Conservation (phyloP, 2,329 filamentous ascomycete genomes). For the Xylaria sp. region DNA sequence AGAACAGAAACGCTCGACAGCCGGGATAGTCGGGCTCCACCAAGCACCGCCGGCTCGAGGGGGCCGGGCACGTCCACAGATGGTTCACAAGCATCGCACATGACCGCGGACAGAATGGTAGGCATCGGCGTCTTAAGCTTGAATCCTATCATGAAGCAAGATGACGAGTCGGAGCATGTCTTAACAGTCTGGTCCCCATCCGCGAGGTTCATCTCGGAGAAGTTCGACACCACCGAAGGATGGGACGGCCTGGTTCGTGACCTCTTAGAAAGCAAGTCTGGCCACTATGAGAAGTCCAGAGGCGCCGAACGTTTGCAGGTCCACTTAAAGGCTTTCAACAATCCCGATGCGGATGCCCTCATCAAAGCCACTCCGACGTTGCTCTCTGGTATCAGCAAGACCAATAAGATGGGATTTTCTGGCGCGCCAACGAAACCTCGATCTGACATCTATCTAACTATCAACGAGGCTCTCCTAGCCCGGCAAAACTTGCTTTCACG, state of each 20-base stretch:
- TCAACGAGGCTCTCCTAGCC: slow-evolving; percentile 77
- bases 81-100: slow-evolving; percentile 39
- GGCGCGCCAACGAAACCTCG: slow-evolving; percentile 85
- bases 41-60: slow-evolving; percentile 60
- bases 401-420: slow-evolving; percentile 89
- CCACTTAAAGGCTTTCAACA: slow-evolving; percentile 75
- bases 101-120: slow-evolving; percentile 67
- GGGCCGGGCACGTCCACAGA: slow-evolving; percentile 42
- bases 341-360: slow-evolving; percentile 75
- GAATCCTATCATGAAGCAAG: slow-evolving; percentile 72
- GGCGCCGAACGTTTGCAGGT: slow-evolving; percentile 78
- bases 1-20: slow-evolving; percentile 43
- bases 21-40: slow-evolving; percentile 50
- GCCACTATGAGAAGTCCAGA: slow-evolving; percentile 72
- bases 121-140: slow-evolving; percentile 79
- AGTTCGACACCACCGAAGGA: slow-evolving; percentile 61
- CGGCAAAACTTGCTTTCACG: slow-evolving; percentile 72
- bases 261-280: slow-evolving; percentile 72
- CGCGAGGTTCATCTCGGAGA: slow-evolving; percentile 56
- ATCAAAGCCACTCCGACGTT: slow-evolving; percentile 87
- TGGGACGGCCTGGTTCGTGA: slow-evolving; percentile 76
- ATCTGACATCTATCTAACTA: slow-evolving; percentile 92
- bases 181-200: slow-evolving; percentile 76
- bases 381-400: slow-evolving; percentile 78
- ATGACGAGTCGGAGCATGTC: slow-evolving; percentile 73